A percentile compares a stretch with the other conserved stretches of the same genome.
Evolutionary conservation across 2,329 filamentous ascomycete genomes (phyloP).

Genomic region (Coniochaeta sp.): DNA sequence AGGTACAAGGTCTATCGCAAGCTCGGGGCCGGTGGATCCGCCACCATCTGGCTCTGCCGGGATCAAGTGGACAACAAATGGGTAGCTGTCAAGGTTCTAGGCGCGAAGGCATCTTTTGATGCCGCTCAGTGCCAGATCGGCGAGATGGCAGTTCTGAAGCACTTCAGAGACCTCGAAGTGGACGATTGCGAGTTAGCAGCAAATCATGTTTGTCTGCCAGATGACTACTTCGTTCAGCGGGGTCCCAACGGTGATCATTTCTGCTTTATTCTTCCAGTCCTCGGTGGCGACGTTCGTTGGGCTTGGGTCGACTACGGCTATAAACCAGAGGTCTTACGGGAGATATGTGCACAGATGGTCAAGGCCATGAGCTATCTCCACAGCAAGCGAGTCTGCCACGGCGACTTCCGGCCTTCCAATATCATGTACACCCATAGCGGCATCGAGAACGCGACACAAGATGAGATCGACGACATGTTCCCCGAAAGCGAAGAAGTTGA

Average conservation of each 20-base stretch:
- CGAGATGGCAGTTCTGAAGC: not conserved
- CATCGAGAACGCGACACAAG: slow-evolving; percentile 5
- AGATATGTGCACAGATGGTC: slow-evolving; percentile 4
- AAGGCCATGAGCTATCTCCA: slow-evolving; percentile 7
- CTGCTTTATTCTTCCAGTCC: slow-evolving; percentile 8
- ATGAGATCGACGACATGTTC: slow-evolving; percentile 1
- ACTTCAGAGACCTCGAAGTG: not conserved
- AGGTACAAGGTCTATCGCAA: slow-evolving; percentile 29
- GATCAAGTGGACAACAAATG: not conserved
- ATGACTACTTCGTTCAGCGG: slow-evolving; percentile 9
- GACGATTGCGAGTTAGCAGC: not conserved
- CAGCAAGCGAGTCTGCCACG: slow-evolving; percentile 7
- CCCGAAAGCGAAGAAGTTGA: not conserved
- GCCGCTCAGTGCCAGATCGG: not conserved
- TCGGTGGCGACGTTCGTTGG: not conserved
- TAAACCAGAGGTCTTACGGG: not conserved
- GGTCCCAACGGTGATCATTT: slow-evolving; percentile 13
- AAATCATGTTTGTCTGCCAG: slow-evolving; percentile 5
- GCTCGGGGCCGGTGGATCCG: slow-evolving; percentile 27
- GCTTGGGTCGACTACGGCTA: not conserved
- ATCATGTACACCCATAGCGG: slow-evolving; percentile 3
- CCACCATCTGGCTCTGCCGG: slow-evolving; percentile 32
- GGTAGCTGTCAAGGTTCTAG: slow-evolving; percentile 3
- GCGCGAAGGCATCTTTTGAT: not conserved
- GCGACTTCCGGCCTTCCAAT: slow-evolving; percentile 9